Evolutionary conservation across 1,139 yeast species (phyloP), one percentile per base, ranked within the genome.

Genomic region (Kluyveromyces sp.): DNA sequence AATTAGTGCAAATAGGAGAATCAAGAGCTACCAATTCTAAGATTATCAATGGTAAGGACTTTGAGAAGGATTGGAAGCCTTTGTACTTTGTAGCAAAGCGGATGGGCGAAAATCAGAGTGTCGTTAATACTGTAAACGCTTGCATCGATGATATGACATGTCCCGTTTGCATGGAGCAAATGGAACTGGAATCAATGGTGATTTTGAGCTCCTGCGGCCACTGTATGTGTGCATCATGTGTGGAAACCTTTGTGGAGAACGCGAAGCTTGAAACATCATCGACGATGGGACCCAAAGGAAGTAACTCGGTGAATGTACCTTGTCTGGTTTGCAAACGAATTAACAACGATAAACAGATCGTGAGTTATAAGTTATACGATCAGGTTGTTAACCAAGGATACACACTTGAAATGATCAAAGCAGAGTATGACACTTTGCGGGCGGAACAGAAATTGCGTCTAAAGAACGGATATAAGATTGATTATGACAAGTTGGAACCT

Each of bases 161-260:
- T 61, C 82, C 88, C 1, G 63, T 77, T 39, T 87, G 96, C 59
- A 67, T 69, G 51, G 89, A 82, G 50, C 75, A 74, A 8, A 61
- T 75, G n/a, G 73, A 76, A 6, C 68, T 66, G 22, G 72, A 71
- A 33, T 68, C 67, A 19, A 67, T 75, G 3, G 58, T 70, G 19
- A 58, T 82, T 15, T 65, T 78, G 33, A 66, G 77, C 43, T 69
- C 68, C 3, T 85, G 95, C 69, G 92, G 89, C 0, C 94, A 83
- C 61, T 67, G 75, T 54, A 61, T 83, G 1, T 83, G 95, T 58
- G 69, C 68, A 30, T 76, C 76, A 35, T 85, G 94, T 58, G 63
- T 77, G 38, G 76, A 67, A 13, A 66, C 68, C 1, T 78, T 73
- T 52, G 74, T 59, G 73, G 78, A 51, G 60, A 60, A 49, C 48